These are phyloP conservation scores for Polysphondylium violaceum DNA, from an alignment of 78 protist species.

Conservation along the genomic window DNA sequence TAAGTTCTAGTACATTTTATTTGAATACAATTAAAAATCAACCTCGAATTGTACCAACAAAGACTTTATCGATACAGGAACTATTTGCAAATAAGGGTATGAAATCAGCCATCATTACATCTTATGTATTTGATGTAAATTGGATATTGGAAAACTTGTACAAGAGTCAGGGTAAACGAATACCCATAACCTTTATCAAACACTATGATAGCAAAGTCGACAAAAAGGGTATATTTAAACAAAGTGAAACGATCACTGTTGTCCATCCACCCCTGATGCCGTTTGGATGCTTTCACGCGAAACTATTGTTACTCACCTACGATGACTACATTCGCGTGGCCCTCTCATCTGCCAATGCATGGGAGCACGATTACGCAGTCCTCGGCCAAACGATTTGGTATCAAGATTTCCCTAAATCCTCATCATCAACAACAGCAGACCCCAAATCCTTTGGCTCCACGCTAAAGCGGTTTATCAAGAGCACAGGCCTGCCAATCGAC, in stretches of 20 bases:
- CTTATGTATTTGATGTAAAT: slow-evolving; percentile 3
- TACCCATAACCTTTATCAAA: slow-evolving; percentile 25
- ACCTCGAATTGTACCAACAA: neutral
- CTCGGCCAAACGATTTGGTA: slow-evolving; percentile 71
- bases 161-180: neutral
- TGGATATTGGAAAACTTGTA: slow-evolving; percentile 19
- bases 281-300: slow-evolving; percentile 29
- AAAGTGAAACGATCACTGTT: neutral
- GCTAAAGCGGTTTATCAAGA: slow-evolving; percentile 26
- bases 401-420: slow-evolving; percentile 23
- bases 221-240: neutral
- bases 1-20: slow-evolving; percentile 19
- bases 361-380: slow-evolving; percentile 11
- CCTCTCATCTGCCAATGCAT: slow-evolving; percentile 55
- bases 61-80: neutral
- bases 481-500: neutral
- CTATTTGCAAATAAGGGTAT: slow-evolving; percentile 7
- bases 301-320: slow-evolving; percentile 19
- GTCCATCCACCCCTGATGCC: slow-evolving; percentile 18
- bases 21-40: slow-evolving; percentile 12
- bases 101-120: neutral
- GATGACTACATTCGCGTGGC: slow-evolving; percentile 25
- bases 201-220: neutral
- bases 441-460: neutral
- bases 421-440: neutral